Base-by-base conservation (phyloP, 1,284 basidiomycete genomes). In the Fomitopsis betulina region DNA sequence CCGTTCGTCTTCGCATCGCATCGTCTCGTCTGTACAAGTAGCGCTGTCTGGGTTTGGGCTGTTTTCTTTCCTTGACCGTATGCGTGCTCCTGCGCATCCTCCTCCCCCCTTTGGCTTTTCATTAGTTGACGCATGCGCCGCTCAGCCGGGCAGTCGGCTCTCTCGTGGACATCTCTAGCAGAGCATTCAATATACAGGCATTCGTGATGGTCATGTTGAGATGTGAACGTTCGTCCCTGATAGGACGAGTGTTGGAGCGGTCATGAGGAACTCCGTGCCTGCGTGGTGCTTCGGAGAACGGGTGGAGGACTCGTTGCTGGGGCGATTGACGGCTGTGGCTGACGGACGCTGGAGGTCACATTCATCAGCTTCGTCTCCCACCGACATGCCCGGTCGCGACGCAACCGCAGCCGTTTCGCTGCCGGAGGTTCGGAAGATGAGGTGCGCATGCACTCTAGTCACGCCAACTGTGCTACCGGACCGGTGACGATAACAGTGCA, bases 41-140 rank as follows among this genome's bases (percentile, higher is more conserved):
- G 38, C 53, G 53, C 33, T 54, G n/a, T 54, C 42, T 58, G 56
- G 38, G 52, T 52, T 32, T 58, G 57, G 53, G 57, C 57, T 54
- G 57, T 23, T 42, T 54, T 42, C 38, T 49, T 51, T 35, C 38
- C 21, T 50, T 39, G 38, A 43, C 56, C 37, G 38, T 47, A 17
- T 12, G n/a, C 40, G 17, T 37, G 3, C 23, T 49, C 27, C 47
- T 39, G 19, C 52, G 37, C 38, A 51, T 30, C 52, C 43, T 17
- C 38, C 30, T 35, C 52, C 52, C 15, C 23, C 33, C 9, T 27
- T 53, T 38, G 49, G 49, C 56, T 54, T 32, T 40, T 53, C 38
- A 39, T 53, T 38, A 35, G 52, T 51, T 51, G 49, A 51, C 33
- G 49, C 49, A 37, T 39, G 43, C 55, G 55, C 55, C 43, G 33